Conservation (phyloP, 2,329 filamentous ascomycete species). For the Aspergillus fructus region DNA sequence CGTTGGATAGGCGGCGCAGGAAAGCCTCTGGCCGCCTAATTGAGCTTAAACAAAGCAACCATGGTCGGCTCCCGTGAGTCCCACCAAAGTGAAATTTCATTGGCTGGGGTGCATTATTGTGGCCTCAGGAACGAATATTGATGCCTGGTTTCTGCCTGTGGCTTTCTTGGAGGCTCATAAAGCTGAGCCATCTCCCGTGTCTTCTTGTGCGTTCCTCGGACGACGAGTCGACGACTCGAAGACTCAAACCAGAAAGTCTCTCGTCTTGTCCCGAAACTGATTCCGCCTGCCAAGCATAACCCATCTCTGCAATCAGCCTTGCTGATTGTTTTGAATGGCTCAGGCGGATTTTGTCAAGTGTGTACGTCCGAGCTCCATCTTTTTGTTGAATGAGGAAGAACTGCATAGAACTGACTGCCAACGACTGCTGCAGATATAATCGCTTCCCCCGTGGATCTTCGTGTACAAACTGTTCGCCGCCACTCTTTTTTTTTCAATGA, state of each 20-base stretch:
- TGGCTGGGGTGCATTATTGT: constrained; percentile 7
- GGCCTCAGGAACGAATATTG: constrained; percentile 26
- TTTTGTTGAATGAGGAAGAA: background rate
- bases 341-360: constrained; percentile 22
- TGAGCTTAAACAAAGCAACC: constrained; percentile 8
- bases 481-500: constrained; percentile 16
- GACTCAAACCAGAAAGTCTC: constrained; percentile 26
- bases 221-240: constrained; percentile 32
- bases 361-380: constrained; percentile 25
- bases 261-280: constrained; percentile 23
- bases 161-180: constrained; percentile 18
- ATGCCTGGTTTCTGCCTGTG: constrained; percentile 34
- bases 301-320: constrained; percentile 13
- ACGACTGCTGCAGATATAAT: constrained; percentile 15
- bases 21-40: background rate
- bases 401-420: constrained; percentile 10
- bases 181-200: constrained; percentile 23
- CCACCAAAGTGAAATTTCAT: constrained; percentile 7
- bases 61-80: constrained; percentile 14
- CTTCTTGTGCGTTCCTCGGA: constrained; percentile 35
- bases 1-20: background rate
- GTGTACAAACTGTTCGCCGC: constrained; percentile 10
- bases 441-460: constrained; percentile 2
- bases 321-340: constrained; percentile 22
- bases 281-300: constrained; percentile 19